These are phyloP conservation scores for Malassezia obtusa DNA, from an alignment of 1,284 basidiomycete species.

Conservation along the genomic window DNA sequence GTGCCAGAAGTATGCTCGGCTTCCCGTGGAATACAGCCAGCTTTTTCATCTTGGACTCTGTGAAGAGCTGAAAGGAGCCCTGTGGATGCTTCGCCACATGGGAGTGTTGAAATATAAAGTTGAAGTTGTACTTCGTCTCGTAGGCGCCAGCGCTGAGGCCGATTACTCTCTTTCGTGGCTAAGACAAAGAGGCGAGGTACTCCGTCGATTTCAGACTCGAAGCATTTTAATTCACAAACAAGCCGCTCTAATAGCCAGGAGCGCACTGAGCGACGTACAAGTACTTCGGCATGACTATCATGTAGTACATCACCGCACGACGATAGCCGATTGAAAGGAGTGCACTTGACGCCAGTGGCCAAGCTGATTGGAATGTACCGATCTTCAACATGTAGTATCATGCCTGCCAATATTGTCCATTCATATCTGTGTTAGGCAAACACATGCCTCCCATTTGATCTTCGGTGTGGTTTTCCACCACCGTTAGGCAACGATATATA, in stretches of 20 bases:
- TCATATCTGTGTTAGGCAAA: conserved; percentile 11
- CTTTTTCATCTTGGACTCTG: neutral
- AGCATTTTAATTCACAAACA: conserved; percentile 31
- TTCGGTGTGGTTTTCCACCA: conserved; percentile 18
- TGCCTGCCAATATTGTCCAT: conserved; percentile 22
- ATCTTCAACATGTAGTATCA: neutral
- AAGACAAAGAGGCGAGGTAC: conserved; percentile 8
- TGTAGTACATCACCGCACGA: conserved; percentile 68
- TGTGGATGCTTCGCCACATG: conserved; percentile 57
- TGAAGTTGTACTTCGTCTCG: conserved; percentile 54
- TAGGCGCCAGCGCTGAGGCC: conserved; percentile 54
- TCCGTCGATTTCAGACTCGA: neutral
- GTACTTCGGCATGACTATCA: conserved; percentile 79
- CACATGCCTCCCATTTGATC: conserved; percentile 20
- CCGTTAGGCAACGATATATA: conserved; percentile 12
- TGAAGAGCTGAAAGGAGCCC: neutral
- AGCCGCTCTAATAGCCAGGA: conserved; percentile 70
- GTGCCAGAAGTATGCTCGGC: neutral
- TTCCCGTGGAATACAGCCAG: neutral
- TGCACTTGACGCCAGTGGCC: conserved; percentile 75
- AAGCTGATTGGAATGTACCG: conserved; percentile 56
- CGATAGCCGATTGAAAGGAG: conserved; percentile 60
- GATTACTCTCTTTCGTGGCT: neutral
- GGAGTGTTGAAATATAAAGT: conserved; percentile 76
- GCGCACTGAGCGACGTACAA: conserved; percentile 66